Base-by-base conservation (phyloP, 805 yeast genomes). In the Yamadazyma sp. region DNA sequence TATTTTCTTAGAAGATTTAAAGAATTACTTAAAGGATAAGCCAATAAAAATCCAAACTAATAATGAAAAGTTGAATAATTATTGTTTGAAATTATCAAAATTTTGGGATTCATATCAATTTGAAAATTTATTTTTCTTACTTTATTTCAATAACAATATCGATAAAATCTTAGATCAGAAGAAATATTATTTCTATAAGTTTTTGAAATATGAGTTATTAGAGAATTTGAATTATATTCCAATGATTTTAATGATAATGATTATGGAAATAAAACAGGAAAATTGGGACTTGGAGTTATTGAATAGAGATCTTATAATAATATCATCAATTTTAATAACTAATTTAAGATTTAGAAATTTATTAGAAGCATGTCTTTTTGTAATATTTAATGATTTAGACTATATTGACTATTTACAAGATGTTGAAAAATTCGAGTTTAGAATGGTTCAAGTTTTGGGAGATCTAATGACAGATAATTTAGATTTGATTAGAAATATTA, bases 201-300 rank as follows among this genome's bases (percentile, higher is more conserved):
- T 15, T 16, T 33, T 43, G 14, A 37, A 29, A 15, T 39, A 35
- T 23, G 47, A 43, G 24, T 17, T 43, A 6, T 21, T 38, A 7
- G 36, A 40, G 19, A 30, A 41, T 15, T 30, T 43, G 12, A 43
- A 43, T 27, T 30, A 30, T 9, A 22, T 43, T 3, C 47, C 47
- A 7, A 27, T 35, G 7, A 32, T 43, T 7, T 22, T 43, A 3
- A 16, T 31, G 23, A 38, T 40, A 35, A 32, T 43, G 4, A 14
- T 42, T 11, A 29, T 16, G 22, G 43, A 42, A 20, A 18, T 39
- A 16, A 19, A 18, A 7, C 28, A 30, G 13, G 23, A 29, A 7
- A 12, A 18, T 8, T 12, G 14, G 13, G 27, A 36, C 6, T 4
- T 27, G 15, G 20, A 31, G 5, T 15, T 23, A 12, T 23, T 36